Evolutionary conservation across 441 rosid species (phyloP).

Genomic region (Adansonia grandidieri): DNA sequence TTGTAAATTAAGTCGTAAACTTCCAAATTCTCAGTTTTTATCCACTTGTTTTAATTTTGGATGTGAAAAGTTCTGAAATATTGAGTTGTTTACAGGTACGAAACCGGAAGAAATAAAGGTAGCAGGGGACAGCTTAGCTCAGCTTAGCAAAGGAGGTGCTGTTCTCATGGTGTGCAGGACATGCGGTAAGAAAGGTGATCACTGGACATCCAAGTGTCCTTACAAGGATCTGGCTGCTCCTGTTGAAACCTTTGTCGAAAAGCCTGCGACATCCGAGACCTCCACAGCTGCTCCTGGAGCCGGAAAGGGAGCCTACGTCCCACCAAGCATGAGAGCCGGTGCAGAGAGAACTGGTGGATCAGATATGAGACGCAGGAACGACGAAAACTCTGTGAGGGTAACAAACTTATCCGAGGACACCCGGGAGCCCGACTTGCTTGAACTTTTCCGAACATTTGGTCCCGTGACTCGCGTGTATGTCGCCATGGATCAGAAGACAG

Average conservation of each 20-base stretch:
- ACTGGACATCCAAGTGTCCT: conserved; percentile 69
- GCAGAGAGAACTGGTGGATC: conserved; percentile 45
- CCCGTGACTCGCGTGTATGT: conserved; percentile 55
- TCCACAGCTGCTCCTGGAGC: conserved; percentile 40
- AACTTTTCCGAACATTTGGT: conserved; percentile 60
- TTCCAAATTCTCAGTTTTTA: background rate
- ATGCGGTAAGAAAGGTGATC: conserved; percentile 66
- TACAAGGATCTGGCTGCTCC: conserved; percentile 62
- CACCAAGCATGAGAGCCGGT: conserved; percentile 54
- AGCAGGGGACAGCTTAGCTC: conserved; percentile 52
- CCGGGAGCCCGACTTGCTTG: conserved; percentile 53
- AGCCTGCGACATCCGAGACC: conserved; percentile 45
- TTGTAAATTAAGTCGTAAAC: background rate
- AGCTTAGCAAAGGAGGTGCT: conserved; percentile 54
- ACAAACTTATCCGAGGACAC: conserved; percentile 63
- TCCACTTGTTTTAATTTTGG: background rate
- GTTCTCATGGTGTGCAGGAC: conserved; percentile 70
- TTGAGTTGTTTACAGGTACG: conserved; percentile 37
- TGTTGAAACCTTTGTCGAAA: conserved; percentile 45
- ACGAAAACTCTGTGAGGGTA: conserved; percentile 59
- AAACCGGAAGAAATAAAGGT: conserved; percentile 49
- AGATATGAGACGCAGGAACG: conserved; percentile 64
- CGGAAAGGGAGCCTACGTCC: conserved; percentile 50
- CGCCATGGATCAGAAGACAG: conserved; percentile 56
- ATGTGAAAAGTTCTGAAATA: background rate